Percentiles rank a stretch among this genome's conserved stretches.
These are phyloP conservation scores for Boletus reticulatus DNA, from an alignment of 768 basidiomycete species.

Conservation along the genomic window DNA sequence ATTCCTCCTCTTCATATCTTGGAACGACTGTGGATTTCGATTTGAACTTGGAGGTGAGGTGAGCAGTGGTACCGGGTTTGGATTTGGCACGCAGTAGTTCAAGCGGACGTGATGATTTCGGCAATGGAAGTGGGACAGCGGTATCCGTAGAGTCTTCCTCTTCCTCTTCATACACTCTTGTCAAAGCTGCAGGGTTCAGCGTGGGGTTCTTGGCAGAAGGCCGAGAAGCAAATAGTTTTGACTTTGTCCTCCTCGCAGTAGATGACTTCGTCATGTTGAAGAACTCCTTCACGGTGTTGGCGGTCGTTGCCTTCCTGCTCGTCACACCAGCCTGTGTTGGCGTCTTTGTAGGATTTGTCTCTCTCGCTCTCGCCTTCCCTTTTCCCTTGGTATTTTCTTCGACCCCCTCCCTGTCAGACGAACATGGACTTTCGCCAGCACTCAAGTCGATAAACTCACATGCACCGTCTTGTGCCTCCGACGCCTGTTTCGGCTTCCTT, in stretches of 20 bases:
- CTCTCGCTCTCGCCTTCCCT: conserved; percentile 4
- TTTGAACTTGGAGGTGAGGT: neutral
- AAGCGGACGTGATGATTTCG: conserved; percentile 25
- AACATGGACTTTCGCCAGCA: conserved; percentile 21
- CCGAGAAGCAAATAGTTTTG: neutral
- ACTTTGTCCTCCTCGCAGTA: neutral
- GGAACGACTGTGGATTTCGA: neutral
- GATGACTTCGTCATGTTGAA: conserved; percentile 11
- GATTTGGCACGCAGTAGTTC: conserved; percentile 23
- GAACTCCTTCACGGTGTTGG: conserved; percentile 10
- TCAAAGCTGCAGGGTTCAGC: neutral
- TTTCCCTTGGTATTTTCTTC: conserved; percentile 2
- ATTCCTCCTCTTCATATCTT: conserved; percentile 14
- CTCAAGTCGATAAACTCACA: conserved; percentile 27
- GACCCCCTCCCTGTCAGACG: conserved; percentile 10
- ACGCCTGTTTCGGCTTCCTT: conserved; percentile 20
- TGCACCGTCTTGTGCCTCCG: conserved; percentile 27
- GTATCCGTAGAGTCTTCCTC: conserved; percentile 6
- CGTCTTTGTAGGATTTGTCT: neutral
- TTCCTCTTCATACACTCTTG: conserved; percentile 7
- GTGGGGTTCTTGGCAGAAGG: neutral
- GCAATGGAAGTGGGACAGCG: neutral
- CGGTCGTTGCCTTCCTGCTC: neutral
- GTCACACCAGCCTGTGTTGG: neutral
- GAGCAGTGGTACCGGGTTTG: neutral